These are phyloP conservation scores for Ophiostoma sp. DNA, from an alignment of 2,329 filamentous ascomycete genomes.

Conservation along the genomic window DNA sequence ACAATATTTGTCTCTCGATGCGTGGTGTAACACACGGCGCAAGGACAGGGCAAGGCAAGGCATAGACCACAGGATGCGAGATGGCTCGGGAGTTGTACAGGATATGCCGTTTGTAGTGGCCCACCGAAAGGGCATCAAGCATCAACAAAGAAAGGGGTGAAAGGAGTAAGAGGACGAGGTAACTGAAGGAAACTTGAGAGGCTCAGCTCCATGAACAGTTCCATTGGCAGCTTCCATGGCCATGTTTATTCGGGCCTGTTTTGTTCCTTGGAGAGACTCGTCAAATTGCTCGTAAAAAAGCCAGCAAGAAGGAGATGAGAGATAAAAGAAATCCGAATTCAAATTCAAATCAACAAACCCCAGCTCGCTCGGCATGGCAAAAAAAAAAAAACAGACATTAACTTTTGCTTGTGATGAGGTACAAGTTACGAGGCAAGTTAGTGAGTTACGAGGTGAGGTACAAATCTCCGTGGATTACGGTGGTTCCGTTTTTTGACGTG, in stretches of 20 bases:
- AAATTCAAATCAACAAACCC: not conserved
- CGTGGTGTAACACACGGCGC: not conserved
- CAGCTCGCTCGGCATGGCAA: not conserved
- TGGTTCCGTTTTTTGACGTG: not conserved
- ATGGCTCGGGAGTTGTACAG: constrained; percentile 13
- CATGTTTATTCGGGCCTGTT: not conserved
- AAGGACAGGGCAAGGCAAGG: not conserved
- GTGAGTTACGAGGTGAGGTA: not conserved
- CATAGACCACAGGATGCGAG: not conserved
- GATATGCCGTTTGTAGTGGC: constrained; percentile 3
- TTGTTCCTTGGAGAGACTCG: not conserved
- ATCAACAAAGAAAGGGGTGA: not conserved
- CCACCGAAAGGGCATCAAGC: not conserved
- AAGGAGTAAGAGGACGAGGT: not conserved
- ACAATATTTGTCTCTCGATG: not conserved
- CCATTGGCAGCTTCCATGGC: not conserved
- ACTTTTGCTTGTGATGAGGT: constrained; percentile 13
- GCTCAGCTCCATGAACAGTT: not conserved
- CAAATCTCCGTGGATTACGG: not conserved
- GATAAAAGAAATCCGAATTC: not conserved
- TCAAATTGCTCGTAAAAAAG: constrained; percentile 1
- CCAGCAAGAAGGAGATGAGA: not conserved
- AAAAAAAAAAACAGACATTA: not conserved
- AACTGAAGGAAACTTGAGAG: not conserved
- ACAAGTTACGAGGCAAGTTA: not conserved